Evolutionary conservation across 2,329 filamentous ascomycete species (phyloP).

Genomic region (Sarocladium strictum): DNA sequence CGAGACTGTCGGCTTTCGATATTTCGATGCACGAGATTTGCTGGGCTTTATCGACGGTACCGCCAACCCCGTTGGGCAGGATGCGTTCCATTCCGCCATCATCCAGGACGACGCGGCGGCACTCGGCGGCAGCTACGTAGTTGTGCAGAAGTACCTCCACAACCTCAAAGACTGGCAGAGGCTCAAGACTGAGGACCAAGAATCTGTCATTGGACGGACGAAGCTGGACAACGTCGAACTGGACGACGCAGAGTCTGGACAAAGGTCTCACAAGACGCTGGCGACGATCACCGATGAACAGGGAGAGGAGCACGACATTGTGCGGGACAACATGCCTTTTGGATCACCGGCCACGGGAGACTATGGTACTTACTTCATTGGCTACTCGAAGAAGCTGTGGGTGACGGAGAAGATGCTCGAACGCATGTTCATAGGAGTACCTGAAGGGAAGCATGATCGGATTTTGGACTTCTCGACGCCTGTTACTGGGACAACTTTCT

Average conservation of each 20-base stretch:
- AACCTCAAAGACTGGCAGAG: slow-evolving; percentile 40
- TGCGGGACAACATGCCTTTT: slow-evolving; percentile 57
- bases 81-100: slow-evolving; percentile 35
- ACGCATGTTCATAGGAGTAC: slow-evolving; percentile 50
- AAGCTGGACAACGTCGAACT: slow-evolving; percentile 54
- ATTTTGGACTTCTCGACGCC: slow-evolving; percentile 49
- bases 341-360: slow-evolving; percentile 43
- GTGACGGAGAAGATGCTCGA: slow-evolving; percentile 53
- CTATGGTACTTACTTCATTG: slow-evolving; percentile 55
- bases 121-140: slow-evolving; percentile 49
- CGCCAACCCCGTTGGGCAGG: slow-evolving; percentile 47
- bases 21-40: slow-evolving; percentile 53
- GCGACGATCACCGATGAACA: slow-evolving; percentile 45
- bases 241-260: slow-evolving; percentile 39
- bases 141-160: slow-evolving; percentile 54
- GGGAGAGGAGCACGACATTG: slow-evolving; percentile 45
- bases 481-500: slow-evolving; percentile 47
- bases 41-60: slow-evolving; percentile 57
- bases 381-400: slow-evolving; percentile 46
- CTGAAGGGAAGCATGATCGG: slow-evolving; percentile 47
- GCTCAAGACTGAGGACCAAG: slow-evolving; percentile 44
- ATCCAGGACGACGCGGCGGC: slow-evolving; percentile 26
- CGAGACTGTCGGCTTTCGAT: slow-evolving; percentile 50
- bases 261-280: slow-evolving; percentile 49
- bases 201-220: slow-evolving; percentile 50